Conservation (phyloP, 129 eudicot genomes). For the Escallonia rubra region DNA sequence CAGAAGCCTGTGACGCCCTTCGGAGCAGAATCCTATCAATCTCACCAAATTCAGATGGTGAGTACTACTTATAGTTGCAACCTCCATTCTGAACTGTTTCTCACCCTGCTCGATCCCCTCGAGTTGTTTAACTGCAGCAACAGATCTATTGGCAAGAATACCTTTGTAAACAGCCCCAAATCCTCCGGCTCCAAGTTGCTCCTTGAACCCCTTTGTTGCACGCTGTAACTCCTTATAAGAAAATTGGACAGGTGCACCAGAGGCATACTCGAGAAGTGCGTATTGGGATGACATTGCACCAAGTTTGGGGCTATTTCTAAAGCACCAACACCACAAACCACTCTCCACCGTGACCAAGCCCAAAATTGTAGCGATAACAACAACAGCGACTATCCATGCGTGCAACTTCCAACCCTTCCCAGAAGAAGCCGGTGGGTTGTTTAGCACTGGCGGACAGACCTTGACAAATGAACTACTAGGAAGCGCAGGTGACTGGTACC, state of each 20-base stretch:
- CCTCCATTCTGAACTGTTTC: constrained; percentile 95
- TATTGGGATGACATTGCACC: constrained; percentile 61
- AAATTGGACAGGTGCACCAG: constrained; percentile 94
- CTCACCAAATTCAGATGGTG: constrained; percentile 91
- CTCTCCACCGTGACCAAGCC: constrained; percentile 42
- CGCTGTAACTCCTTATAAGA: constrained; percentile 73
- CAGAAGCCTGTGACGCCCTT: constrained; percentile 74
- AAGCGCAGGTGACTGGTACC: constrained; percentile 72
- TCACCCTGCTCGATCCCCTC: constrained; percentile 96
- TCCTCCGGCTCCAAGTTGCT: constrained; percentile 90
- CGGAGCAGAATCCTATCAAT: constrained; percentile 82
- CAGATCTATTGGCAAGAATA: constrained; percentile 54
- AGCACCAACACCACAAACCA: constrained; percentile 75
- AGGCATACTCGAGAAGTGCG: constrained; percentile 94
- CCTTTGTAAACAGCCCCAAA: constrained; percentile 88
- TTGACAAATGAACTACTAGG: constrained; percentile 84
- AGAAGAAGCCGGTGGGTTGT: constrained; percentile 29
- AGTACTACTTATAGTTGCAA: constrained; percentile 89
- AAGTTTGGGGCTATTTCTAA: constrained; percentile 49
- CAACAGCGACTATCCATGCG: constrained; percentile 68
- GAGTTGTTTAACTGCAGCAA: constrained; percentile 78
- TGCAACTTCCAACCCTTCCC: constrained; percentile 40
- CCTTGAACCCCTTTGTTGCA: constrained; percentile 85
- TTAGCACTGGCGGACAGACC: constrained; percentile 56
- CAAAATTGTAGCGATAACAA: constrained; percentile 47